phyloP scores from a whole-genome alignment of 2,329 filamentous ascomycete genomes.

The Colletotrichum truncatum region DNA sequence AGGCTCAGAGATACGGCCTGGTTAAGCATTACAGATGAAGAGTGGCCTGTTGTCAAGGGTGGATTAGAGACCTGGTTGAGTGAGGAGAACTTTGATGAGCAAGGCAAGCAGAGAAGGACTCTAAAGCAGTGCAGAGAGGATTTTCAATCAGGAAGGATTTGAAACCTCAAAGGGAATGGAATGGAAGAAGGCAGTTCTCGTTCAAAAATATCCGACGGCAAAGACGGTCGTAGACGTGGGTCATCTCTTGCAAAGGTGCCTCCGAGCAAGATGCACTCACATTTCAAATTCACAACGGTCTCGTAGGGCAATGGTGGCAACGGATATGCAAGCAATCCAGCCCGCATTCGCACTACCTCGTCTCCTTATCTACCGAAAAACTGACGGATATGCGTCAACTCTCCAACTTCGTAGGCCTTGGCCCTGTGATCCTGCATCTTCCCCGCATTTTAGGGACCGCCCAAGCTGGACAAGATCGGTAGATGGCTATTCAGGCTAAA shows the following conservation, averaged over 20 bases:
- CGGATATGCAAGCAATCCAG: neutral
- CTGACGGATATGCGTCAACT: neutral
- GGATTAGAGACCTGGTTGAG: conserved; percentile 65
- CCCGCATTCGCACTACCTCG: neutral
- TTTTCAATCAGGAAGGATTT: neutral
- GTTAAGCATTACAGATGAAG: conserved; percentile 66
- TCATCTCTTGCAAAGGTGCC: no score
- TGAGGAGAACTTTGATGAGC: conserved; percentile 62
- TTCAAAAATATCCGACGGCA: no score
- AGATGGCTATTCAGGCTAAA: conserved; percentile 14
- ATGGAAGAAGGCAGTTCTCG: no score
- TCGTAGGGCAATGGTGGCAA: neutral
- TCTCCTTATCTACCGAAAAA: neutral
- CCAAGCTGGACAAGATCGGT: neutral
- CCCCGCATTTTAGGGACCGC: neutral
- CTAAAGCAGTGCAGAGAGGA: conserved; percentile 46
- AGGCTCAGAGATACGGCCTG: conserved; percentile 67
- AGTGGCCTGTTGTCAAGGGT: conserved; percentile 60
- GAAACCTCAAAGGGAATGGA: no score
- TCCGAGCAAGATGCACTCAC: no score
- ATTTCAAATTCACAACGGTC: neutral
- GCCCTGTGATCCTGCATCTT: neutral
- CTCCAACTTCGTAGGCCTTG: neutral
- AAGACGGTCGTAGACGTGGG: no score
- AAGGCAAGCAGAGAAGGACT: conserved; percentile 59